These are phyloP conservation scores for Ceratobasidium papillatum DNA, from an alignment of 1,284 basidiomycete species.

Conservation along the genomic window DNA sequence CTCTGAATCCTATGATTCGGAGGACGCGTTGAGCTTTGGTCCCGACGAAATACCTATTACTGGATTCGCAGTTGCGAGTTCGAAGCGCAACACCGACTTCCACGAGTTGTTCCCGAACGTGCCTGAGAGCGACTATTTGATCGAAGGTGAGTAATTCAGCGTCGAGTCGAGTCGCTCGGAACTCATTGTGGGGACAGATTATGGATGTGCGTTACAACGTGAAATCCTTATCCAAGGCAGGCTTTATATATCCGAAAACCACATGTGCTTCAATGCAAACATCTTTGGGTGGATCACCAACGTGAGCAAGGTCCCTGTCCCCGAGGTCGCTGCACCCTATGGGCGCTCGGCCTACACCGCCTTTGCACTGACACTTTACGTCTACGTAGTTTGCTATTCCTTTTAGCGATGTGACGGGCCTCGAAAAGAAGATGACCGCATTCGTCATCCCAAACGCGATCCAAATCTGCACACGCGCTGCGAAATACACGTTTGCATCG, in stretches of 20 bases:
- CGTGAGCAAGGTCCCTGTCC: conserved; percentile 54
- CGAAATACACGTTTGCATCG: conserved; percentile 92
- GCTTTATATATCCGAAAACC: conserved; percentile 96
- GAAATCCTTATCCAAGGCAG: conserved; percentile 97
- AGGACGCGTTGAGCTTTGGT: conserved; percentile 58
- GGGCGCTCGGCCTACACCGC: conserved; percentile 72
- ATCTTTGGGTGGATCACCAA: conserved; percentile 99
- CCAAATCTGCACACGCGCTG: conserved; percentile 81
- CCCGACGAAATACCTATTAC: conserved; percentile 82
- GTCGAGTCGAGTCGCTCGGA: neutral
- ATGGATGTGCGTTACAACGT: conserved; percentile 93
- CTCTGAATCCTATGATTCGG: conserved; percentile 49
- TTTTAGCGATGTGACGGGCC: conserved; percentile 86
- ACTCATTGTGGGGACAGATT: conserved; percentile 67
- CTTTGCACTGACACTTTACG: conserved; percentile 61
- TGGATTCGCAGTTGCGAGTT: conserved; percentile 96
- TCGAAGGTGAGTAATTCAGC: conserved; percentile 75
- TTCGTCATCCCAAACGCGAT: conserved; percentile 99
- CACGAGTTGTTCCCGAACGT: conserved; percentile 89
- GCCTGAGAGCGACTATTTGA: conserved; percentile 96
- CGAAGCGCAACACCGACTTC: conserved; percentile 93
- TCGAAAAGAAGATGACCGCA: conserved; percentile 98
- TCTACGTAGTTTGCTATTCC: conserved; percentile 83
- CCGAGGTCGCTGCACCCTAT: neutral
- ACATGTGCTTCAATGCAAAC: conserved; percentile 97